These are phyloP conservation scores for Sporothrix dimorphospora DNA, from an alignment of 2,329 filamentous ascomycete species.

Conservation along the genomic window DNA sequence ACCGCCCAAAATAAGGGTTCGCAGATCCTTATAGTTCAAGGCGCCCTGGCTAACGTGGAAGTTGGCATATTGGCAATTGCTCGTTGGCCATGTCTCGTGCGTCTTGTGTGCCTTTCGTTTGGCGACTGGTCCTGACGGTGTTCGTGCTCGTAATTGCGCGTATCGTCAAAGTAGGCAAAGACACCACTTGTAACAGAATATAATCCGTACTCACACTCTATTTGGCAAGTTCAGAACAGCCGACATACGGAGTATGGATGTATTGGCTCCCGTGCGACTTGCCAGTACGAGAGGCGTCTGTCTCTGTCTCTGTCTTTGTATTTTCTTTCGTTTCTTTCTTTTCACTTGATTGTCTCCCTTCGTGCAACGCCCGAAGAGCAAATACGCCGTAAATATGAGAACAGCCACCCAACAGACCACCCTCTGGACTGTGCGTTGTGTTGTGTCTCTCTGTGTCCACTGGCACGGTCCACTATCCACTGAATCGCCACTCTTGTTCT, in stretches of 20 bases:
- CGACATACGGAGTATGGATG: neutral
- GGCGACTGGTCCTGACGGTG: neutral
- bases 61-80: too few relatives aligned
- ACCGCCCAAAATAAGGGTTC: slow-evolving; percentile 18
- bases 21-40: slow-evolving; percentile 1
- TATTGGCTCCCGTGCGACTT: neutral
- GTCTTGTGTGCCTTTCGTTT: slow-evolving; percentile 2
- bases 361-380: neutral
- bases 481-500: neutral
- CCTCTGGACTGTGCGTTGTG: neutral
- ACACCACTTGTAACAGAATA: neutral
- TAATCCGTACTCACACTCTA: neutral
- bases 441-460: neutral
- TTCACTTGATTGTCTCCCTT: neutral
- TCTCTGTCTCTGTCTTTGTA: neutral
- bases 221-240: neutral
- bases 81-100: too few relatives aligned
- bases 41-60: slow-evolving; percentile 3
- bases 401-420: slow-evolving; percentile 14
- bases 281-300: neutral
- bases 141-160: neutral
- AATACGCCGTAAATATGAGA: slow-evolving; percentile 18
- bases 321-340: neutral
- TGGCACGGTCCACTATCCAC: neutral
- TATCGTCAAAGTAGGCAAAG: neutral